Evolutionary conservation across 2,329 filamentous ascomycete genomes (phyloP).

Genomic region (Cladophialophora carrionii): DNA sequence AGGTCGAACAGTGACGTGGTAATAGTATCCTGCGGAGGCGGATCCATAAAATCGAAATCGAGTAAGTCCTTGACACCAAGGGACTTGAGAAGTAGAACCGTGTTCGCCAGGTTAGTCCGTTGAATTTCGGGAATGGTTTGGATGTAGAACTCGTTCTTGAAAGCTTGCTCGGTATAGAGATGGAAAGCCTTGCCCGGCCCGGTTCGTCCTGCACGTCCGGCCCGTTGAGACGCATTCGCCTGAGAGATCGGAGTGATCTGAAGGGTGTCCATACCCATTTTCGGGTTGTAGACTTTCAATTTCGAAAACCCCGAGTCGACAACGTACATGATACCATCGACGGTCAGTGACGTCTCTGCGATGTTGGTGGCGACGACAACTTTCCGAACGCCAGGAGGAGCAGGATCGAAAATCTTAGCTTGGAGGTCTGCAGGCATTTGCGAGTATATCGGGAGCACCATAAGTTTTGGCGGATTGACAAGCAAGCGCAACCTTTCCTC

Average conservation of each 20-base stretch:
- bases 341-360: slow-evolving; percentile 94
- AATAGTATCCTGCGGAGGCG: slow-evolving; percentile 95
- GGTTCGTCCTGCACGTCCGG: slow-evolving; percentile 89
- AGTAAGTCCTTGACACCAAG: slow-evolving; percentile 90
- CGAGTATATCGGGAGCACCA: slow-evolving; percentile 96
- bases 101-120: slow-evolving; percentile 82
- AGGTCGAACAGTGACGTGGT: slow-evolving; percentile 96
- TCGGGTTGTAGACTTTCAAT: slow-evolving; percentile 96
- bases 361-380: slow-evolving; percentile 99
- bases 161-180: slow-evolving; percentile 90
- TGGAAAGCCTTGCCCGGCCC: slow-evolving; percentile 95
- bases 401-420: slow-evolving; percentile 94
- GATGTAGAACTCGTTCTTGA: slow-evolving; percentile 93
- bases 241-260: slow-evolving; percentile 98
- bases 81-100: slow-evolving; percentile 84
- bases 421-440: slow-evolving; percentile 99
- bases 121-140: slow-evolving; percentile 98
- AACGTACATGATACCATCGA: slow-evolving; percentile 99
- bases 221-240: slow-evolving; percentile 90
- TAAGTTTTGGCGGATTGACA: slow-evolving; percentile 92
- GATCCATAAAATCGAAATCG: slow-evolving; percentile 97
- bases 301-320: slow-evolving; percentile 96
- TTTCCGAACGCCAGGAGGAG: slow-evolving; percentile 86
- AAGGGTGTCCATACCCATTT: slow-evolving; percentile 98
- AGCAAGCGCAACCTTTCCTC: slow-evolving; percentile 84